Evolutionary conservation across 257 asterid species (phyloP).

Genomic region (Marsdenia floribunda): DNA sequence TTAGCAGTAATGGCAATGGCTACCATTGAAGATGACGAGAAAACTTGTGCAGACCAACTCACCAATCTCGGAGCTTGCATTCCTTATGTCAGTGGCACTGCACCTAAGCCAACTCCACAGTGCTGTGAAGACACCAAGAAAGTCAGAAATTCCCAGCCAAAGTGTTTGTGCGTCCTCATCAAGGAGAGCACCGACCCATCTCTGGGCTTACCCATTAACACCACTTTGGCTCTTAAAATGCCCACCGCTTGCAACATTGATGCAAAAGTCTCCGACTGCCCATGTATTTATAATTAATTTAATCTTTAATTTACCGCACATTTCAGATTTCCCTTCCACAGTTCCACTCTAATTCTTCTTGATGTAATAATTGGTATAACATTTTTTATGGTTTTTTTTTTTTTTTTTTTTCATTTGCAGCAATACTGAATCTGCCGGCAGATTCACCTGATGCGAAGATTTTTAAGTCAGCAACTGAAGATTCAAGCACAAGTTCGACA

Average conservation of each 20-base stretch:
- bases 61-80: constrained; percentile 50
- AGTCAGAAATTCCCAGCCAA: constrained; percentile 45
- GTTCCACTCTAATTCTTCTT: too few relatives aligned
- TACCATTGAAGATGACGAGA: constrained; percentile 47
- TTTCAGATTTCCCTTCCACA: too few relatives aligned
- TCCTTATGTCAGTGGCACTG: constrained; percentile 59
- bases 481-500: constrained; percentile 31
- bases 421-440: constrained; percentile 49
- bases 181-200: constrained; percentile 64
- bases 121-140: constrained; percentile 50
- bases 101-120: constrained; percentile 45
- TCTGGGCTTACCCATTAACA: constrained; percentile 56
- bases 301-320: too few relatives aligned
- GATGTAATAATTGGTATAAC: too few relatives aligned
- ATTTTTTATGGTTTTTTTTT: too few relatives aligned
- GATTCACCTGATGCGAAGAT: constrained; percentile 65
- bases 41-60: constrained; percentile 57
- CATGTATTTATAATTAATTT: constrained; percentile 30
- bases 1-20: constrained; percentile 20
- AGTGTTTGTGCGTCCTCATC: constrained; percentile 63
- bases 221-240: constrained; percentile 67
- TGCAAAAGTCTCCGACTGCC: constrained; percentile 64
- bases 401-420: constrained; percentile 21
- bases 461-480: constrained; percentile 38
- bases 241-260: constrained; percentile 49